phyloP scores from a whole-genome alignment of 2,329 filamentous ascomycete species.

The Cryphonectria japonica region DNA sequence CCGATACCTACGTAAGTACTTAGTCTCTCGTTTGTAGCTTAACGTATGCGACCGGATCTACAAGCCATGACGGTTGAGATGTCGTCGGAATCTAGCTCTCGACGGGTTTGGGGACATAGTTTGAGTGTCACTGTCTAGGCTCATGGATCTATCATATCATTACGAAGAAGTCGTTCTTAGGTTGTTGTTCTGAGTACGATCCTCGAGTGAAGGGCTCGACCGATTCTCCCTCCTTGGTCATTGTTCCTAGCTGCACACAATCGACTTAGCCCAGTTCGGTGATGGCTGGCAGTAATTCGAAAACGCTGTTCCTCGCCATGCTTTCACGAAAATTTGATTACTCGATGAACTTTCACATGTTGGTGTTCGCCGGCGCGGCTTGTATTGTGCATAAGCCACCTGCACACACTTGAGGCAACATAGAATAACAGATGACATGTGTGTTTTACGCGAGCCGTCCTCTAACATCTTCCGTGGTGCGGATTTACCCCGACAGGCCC shows the following conservation, averaged over 20 bases:
- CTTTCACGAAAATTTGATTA: no score
- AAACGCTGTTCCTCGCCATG: no score
- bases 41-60: neutral
- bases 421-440: no score
- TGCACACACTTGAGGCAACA: no score
- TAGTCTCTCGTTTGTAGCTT: neutral
- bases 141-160: neutral
- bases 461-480: no score
- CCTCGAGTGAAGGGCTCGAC: neutral
- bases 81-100: neutral
- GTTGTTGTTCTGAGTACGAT: neutral
- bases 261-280: no score
- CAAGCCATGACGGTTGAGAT: neutral
- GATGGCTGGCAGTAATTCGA: no score
- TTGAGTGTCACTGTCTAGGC: neutral
- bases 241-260: neutral
- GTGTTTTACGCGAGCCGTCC: no score
- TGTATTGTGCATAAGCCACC: no score
- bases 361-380: no score
- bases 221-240: neutral
- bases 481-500: no score
- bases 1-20: neutral
- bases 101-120: neutral
- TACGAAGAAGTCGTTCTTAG: neutral
- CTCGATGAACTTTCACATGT: no score